Base-by-base conservation (phyloP, 2,329 filamentous ascomycete genomes). In the Fusarium albosuccineum region DNA sequence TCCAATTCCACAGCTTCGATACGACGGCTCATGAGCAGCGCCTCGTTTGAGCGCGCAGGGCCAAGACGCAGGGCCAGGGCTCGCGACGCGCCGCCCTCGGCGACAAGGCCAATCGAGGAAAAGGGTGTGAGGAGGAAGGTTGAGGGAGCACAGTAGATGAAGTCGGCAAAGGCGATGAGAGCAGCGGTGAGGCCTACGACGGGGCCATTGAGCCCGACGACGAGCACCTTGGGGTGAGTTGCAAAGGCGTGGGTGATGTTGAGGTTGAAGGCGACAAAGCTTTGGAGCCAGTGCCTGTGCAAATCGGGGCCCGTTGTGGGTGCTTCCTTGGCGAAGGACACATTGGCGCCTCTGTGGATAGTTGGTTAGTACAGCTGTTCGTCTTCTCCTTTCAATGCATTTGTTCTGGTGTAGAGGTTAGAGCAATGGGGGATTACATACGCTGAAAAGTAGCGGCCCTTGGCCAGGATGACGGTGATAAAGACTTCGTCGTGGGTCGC, bases 111-210 rank as follows among this genome's bases (percentile, higher is more conserved):
- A 1, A 98, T 86, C 1, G 92, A 95, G 5, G 90, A 91, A 81
- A 98, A 98, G 5, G 96, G 96, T 1, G 94, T 97, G 27, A 98
- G 88, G 27, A 98, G 84, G 80, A 93, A 99, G 30, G 94, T 83
- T 70, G 91, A 86, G 0, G 94, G 94, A 0, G 91, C 85, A 75
- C 87, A 90, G 84, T 98, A 98, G 77, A 98, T 87, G 82, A 98
- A 98, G 83, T 98, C 96, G 26, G 92, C 92, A 78, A 93, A 92
- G 29, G 90, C 90, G 60, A 93, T 83, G 1, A 98, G 81, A 0
- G 95, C 94, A 1, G 95, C 96, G 2, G 91, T 92, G 33, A 98
- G 89, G 6, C 96, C 96, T 54, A 99, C 86, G 10, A 90, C 94
- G 6, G 96, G 96, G 4, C 95, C 96, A 81, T 98, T 98, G 69